Evolutionary conservation across 345 rosid genomes (phyloP).

Genomic region (Gossypium herbaceum): DNA sequence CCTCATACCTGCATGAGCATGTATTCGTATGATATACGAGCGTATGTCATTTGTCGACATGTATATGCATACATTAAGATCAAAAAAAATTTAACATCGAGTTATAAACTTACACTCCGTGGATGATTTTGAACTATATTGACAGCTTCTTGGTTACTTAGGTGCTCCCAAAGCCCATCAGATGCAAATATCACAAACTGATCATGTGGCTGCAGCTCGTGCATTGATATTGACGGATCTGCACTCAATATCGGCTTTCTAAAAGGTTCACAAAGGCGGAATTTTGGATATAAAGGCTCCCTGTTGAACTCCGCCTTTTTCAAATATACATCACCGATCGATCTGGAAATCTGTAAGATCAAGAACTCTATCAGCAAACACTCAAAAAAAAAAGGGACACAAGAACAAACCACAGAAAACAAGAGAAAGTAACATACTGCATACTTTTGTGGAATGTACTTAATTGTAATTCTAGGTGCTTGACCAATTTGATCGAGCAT

Average conservation of each 20-base stretch:
- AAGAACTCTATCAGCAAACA: constrained; percentile 8
- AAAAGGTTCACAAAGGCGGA: constrained; percentile 65
- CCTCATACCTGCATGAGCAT: not conserved
- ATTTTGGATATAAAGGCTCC: constrained; percentile 66
- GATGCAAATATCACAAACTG: constrained; percentile 76
- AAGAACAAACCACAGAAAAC: constrained; percentile 1
- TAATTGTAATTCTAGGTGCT: not conserved
- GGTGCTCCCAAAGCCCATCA: constrained; percentile 91
- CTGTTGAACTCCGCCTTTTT: constrained; percentile 78
- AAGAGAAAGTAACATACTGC: not conserved
- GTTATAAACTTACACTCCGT: constrained; percentile 42
- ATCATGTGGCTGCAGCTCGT: constrained; percentile 59
- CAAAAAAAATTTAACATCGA: not conserved
- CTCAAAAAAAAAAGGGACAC: constrained; percentile 14
- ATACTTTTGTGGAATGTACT: not conserved
- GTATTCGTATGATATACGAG: not conserved
- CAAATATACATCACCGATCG: constrained; percentile 81
- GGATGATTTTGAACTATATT: constrained; percentile 64
- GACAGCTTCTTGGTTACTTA: constrained; percentile 80
- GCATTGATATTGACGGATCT: constrained; percentile 65
- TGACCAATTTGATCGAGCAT: not conserved
- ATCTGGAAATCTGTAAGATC: constrained; percentile 58
- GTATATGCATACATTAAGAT: not conserved
- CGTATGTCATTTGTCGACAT: not conserved
- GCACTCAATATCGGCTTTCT: constrained; percentile 63